phyloP scores from a whole-genome alignment of 345 rosid genomes.

The Zanthoxylum bungeanum region DNA sequence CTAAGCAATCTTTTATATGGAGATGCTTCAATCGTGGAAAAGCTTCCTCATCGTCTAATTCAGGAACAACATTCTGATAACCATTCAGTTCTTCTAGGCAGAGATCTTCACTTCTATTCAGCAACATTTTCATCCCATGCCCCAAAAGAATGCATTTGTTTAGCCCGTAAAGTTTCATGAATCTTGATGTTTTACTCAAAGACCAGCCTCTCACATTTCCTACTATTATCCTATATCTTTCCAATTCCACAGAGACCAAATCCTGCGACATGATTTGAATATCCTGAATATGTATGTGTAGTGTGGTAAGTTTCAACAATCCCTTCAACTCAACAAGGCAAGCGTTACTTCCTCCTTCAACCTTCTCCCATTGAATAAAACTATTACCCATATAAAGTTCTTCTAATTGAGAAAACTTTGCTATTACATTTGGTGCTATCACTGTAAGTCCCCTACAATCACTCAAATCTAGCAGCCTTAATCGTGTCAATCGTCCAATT shows the following conservation, averaged over 20 bases:
- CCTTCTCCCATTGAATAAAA: conserved; percentile 21
- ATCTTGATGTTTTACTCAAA: background rate
- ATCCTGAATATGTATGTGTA: background rate
- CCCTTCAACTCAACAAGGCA: conserved; percentile 23
- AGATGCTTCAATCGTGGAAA: conserved; percentile 6
- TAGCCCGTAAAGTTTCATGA: background rate
- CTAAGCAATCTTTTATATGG: conserved; percentile 5
- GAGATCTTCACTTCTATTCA: conserved; percentile 19
- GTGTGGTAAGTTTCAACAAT: conserved; percentile 6
- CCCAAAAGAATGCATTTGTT: background rate
- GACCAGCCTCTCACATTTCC: background rate
- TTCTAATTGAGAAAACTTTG: conserved; percentile 16
- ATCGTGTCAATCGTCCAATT: conserved; percentile 14
- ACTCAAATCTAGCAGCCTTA: conserved; percentile 20
- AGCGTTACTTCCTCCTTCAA: conserved; percentile 4
- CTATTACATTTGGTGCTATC: conserved; percentile 19
- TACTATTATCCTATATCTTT: background rate
- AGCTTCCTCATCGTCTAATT: too few relatives aligned
- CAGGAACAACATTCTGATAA: background rate
- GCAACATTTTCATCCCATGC: background rate
- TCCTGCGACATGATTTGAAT: background rate
- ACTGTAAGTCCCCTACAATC: conserved; percentile 7
- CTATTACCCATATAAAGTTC: conserved; percentile 16
- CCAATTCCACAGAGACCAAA: background rate
- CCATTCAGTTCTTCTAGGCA: conserved; percentile 7